Percentiles rank a stretch among this genome's conserved stretches.
Conservation (phyloP, 768 basidiomycete species). For the Phanerochaete carnosa region DNA sequence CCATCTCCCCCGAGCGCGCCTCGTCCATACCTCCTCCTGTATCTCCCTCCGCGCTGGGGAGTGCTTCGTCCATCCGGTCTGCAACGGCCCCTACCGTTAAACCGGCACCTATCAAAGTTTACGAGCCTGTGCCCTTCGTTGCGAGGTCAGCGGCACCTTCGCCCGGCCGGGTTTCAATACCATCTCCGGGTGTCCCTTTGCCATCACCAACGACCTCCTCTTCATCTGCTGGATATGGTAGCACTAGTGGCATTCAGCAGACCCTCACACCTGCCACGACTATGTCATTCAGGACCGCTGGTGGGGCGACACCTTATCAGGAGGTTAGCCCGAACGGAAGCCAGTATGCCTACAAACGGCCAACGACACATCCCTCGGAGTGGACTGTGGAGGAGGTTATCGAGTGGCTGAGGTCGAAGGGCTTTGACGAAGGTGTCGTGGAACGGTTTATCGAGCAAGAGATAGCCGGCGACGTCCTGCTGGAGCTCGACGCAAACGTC, state of each 20-base stretch:
- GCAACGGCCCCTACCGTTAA: background rate
- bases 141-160: background rate
- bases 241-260: conserved; percentile 22
- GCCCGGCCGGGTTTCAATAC: background rate
- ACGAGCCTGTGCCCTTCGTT: conserved; percentile 2
- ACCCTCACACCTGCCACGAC: conserved; percentile 24
- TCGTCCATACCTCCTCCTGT: background rate
- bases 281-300: conserved; percentile 14
- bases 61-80: background rate
- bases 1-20: conserved; percentile 6
- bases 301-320: background rate
- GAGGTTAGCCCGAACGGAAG: background rate
- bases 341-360: conserved; percentile 19
- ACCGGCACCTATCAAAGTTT: background rate
- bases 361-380: conserved; percentile 50
- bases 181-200: background rate
- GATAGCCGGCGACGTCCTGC: conserved; percentile 94
- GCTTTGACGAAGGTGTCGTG: conserved; percentile 80
- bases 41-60: background rate
- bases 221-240: conserved; percentile 17
- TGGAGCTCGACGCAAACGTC: conserved; percentile 88
- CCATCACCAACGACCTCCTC: conserved; percentile 17
- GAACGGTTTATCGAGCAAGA: conserved; percentile 95
- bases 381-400: conserved; percentile 91
- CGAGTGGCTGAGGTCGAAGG: conserved; percentile 80